phyloP scores from a whole-genome alignment of 805 yeast genomes.

The Yarrowia phangngaensis region DNA sequence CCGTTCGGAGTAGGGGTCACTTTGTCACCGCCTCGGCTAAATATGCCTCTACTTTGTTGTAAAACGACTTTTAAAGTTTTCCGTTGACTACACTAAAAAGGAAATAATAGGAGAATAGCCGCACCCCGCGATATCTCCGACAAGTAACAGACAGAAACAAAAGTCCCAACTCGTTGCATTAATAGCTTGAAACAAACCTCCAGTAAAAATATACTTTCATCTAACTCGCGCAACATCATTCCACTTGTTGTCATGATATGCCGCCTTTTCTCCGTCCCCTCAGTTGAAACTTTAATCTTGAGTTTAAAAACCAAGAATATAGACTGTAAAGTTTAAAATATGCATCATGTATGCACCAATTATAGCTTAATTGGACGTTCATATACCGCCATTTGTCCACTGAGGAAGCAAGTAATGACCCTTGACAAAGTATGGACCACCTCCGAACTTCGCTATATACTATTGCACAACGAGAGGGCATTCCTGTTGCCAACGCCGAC shows the following conservation, averaged over 20 bases:
- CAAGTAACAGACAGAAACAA: too few species aligned
- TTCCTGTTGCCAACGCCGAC: slow-evolving; percentile 6
- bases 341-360: slow-evolving; percentile 14
- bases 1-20: too few species aligned
- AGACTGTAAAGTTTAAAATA: too few species aligned
- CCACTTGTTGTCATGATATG: too few species aligned
- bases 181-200: too few species aligned
- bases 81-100: not conserved
- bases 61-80: slow-evolving; percentile 19
- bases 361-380: not conserved
- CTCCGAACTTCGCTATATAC: slow-evolving; percentile 8
- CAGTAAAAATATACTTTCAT: not conserved
- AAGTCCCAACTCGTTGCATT: too few species aligned
- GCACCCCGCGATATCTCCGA: too few species aligned
- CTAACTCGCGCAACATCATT: too few species aligned
- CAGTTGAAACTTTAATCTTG: too few species aligned
- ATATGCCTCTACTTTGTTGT: slow-evolving; percentile 3
- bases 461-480: slow-evolving; percentile 17
- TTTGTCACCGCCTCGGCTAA: slow-evolving; percentile 22
- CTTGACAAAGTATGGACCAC: slow-evolving; percentile 10
- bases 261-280: too few species aligned
- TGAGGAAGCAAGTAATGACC: not conserved
- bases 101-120: slow-evolving; percentile 25
- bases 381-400: slow-evolving; percentile 6
- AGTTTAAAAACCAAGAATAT: too few species aligned